Base-by-base conservation (phyloP, 306 rosid species). In the Abrus pulchellus region DNA sequence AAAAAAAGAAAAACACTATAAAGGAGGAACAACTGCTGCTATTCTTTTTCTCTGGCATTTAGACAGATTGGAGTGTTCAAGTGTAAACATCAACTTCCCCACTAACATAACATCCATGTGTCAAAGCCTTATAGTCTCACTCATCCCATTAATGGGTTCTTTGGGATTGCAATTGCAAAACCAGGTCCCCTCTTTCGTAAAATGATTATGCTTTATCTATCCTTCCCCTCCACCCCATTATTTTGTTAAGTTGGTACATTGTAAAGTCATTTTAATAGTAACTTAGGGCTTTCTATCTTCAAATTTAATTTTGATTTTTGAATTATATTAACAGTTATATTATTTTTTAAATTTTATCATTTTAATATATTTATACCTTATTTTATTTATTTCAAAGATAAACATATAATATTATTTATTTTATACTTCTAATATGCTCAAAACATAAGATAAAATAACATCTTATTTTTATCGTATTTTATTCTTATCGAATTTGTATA, bases 11-110 rank as follows among this genome's bases (percentile, higher is more conserved):
- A 66, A 30, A 55, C 33, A 27, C 7, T 43, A 43, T 2, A 63
- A 74, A 67, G 73, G 41, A 71, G 61, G 64, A 79, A 83, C 76
- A 66, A 8, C 62, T 81, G 66, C 27, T 1, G 13, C 34, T 53
- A 72, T 4, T 70, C 53, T 81, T 86, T 71, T 47, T 49, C 74
- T 64, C 11, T 63, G 12, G 66, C 64, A 32, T 77, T 86, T 76
- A 45, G 84, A 85, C 78, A 88, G 67, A 80, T 78, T 60, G 85
- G 83, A 80, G 80, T 7, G 76, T 74, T 72, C 41, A 82, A 87
- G 86, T 89, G 89, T 76, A 86, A 86, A 83, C 87, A 86, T 88
- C 85, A 88, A 52, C 81, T 44, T 77, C 83, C 59, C 79, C 90
- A 88, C 88, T 83, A 81, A 41, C 80, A 82, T 60, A 70, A 63